Percentiles rank a stretch among this genome's conserved stretches.
These are phyloP conservation scores for Lasiosphaeria ovina DNA, from an alignment of 495 filamentous ascomycete species.

Conservation along the genomic window DNA sequence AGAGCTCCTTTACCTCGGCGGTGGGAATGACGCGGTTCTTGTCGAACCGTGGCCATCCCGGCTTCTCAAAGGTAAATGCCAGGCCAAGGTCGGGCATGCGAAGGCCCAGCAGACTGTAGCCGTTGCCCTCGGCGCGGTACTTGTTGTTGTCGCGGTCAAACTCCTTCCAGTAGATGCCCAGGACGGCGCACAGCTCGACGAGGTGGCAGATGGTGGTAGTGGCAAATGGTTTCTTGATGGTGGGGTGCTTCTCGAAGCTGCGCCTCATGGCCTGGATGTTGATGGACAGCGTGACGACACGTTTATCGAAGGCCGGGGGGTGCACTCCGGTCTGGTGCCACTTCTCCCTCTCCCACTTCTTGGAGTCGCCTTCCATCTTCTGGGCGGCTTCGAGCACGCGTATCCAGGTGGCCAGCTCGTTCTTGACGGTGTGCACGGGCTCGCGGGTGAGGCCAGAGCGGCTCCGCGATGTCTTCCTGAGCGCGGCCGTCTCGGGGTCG, in stretches of 20 bases:
- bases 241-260: conserved; percentile 43
- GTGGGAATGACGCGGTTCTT: conserved; percentile 39
- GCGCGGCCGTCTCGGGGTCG: conserved; percentile 19
- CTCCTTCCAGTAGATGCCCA: conserved; percentile 43
- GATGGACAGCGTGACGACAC: conserved; percentile 31
- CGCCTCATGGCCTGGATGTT: conserved; percentile 39
- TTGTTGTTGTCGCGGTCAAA: conserved; percentile 37
- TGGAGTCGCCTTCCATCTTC: conserved; percentile 38
- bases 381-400: conserved; percentile 29
- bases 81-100: conserved; percentile 37
- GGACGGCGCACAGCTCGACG: conserved; percentile 40
- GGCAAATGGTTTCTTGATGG: conserved; percentile 43
- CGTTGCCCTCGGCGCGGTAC: conserved; percentile 44
- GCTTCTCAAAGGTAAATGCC: conserved; percentile 39
- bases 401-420: conserved; percentile 42
- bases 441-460: conserved; percentile 4
- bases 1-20: conserved; percentile 38
- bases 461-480: neutral
- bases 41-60: conserved; percentile 35
- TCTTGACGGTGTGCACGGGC: conserved; percentile 37
- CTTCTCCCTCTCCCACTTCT: conserved; percentile 28
- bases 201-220: conserved; percentile 43
- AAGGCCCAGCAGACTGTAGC: conserved; percentile 39
- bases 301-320: conserved; percentile 3
- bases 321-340: conserved; percentile 22